These are phyloP conservation scores for Monosporozyma servazzii DNA, from an alignment of 805 yeast genomes.

Conservation along the genomic window DNA sequence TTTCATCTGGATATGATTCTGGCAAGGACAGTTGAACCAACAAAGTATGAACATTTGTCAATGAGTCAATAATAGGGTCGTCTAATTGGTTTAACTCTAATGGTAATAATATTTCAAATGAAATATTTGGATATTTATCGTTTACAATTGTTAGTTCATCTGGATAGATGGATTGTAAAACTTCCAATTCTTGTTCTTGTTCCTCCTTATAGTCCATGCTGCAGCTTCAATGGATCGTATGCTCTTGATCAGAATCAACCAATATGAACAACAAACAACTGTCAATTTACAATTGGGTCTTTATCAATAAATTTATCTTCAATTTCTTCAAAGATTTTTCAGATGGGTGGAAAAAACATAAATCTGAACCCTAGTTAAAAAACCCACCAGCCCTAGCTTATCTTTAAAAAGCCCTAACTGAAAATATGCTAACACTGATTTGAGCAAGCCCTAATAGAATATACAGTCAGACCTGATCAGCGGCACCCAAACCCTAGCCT, in stretches of 20 bases:
- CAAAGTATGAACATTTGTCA: conserved; percentile 49
- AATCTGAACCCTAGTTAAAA: not conserved
- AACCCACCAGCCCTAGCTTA: not conserved
- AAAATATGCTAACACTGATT: too few relatives aligned
- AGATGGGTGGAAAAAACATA: too few relatives aligned
- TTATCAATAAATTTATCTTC: not conserved
- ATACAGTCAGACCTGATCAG: too few relatives aligned
- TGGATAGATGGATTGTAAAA: conserved; percentile 84
- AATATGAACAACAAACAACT: too few relatives aligned
- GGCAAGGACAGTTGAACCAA: conserved; percentile 62
- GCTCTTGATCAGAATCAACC: not conserved
- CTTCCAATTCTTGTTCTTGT: conserved; percentile 83
- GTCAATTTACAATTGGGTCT: too few relatives aligned
- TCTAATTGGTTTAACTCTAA: conserved; percentile 45
- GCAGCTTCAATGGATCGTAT: not conserved
- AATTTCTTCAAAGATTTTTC: not conserved
- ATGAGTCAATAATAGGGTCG: conserved; percentile 13
- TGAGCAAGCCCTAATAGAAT: too few relatives aligned
- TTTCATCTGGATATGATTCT: conserved; percentile 69
- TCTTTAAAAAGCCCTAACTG: too few relatives aligned
- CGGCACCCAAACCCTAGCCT: not conserved
- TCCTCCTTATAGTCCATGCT: conserved; percentile 73
- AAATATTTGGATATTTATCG: conserved; percentile 38
- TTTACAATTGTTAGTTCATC: conserved; percentile 55
- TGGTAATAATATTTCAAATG: conserved; percentile 36